Conservation (phyloP, 2,329 filamentous ascomycete species). For the Leptographium procerum region DNA sequence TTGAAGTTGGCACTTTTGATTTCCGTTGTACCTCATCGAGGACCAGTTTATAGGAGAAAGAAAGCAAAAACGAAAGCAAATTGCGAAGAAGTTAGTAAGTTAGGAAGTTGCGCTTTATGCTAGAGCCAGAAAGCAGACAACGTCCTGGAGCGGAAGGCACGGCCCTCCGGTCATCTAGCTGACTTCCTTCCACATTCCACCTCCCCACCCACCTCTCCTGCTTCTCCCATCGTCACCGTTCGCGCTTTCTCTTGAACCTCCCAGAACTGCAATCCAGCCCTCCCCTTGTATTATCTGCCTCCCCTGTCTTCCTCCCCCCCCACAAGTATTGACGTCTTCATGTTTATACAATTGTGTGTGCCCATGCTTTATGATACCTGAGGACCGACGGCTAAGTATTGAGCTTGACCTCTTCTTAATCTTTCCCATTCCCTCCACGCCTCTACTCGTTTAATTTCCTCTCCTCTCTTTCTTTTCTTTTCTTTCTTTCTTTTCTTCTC, state of each 20-base stretch:
- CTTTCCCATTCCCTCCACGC: neutral
- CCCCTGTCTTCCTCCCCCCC: neutral
- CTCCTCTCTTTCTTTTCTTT: neutral
- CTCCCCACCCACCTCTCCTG: no score
- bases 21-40: neutral
- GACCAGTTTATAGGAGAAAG: neutral
- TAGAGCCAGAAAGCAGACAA: neutral
- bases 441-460: neutral
- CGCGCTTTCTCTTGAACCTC: no score
- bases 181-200: neutral
- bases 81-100: neutral
- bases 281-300: neutral
- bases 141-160: neutral
- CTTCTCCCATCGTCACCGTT: no score
- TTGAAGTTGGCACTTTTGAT: neutral
- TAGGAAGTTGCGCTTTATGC: neutral
- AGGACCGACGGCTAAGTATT: neutral
- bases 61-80: neutral
- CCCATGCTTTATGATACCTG: neutral
- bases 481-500: neutral
- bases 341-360: neutral
- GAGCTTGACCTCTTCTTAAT: neutral
- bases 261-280: neutral
- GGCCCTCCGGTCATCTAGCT: neutral
- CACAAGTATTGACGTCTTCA: neutral